phyloP scores from a whole-genome alignment of 176 grass and related monocot genomes.

The Aegilops bicornis region DNA sequence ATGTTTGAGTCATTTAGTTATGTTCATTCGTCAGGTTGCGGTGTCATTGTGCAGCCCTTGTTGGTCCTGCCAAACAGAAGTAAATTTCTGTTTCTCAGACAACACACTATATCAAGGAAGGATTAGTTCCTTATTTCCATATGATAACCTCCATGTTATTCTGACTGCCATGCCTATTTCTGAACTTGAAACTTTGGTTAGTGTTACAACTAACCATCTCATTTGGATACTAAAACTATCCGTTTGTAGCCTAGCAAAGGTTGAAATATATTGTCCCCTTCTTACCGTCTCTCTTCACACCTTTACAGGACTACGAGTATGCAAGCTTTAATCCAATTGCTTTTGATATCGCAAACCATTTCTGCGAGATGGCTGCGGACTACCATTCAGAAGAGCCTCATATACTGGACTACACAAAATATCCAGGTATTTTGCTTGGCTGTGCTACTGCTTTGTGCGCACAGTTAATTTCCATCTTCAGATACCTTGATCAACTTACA shows the following conservation, averaged over 20 bases:
- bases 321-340: conserved; percentile 88
- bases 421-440: conserved; percentile 55
- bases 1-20: background rate
- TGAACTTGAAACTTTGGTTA: conserved; percentile 5
- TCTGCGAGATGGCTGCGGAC: conserved; percentile 94
- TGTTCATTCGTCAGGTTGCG: background rate
- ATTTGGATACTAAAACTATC: background rate
- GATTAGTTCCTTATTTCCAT: background rate
- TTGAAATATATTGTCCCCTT: background rate
- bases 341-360: conserved; percentile 94
- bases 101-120: background rate
- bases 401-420: conserved; percentile 79
- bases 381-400: conserved; percentile 88
- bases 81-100: background rate
- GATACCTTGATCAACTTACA: background rate
- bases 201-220: background rate
- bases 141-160: background rate
- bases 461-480: background rate
- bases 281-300: background rate
- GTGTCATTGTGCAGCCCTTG: background rate
- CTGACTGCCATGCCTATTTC: conserved; percentile 10
- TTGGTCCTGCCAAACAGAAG: background rate
- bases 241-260: background rate
- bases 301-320: conserved; percentile 90
- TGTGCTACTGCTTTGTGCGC: background rate